Base-by-base conservation (phyloP, 768 basidiomycete genomes). In the Mycena pura region DNA sequence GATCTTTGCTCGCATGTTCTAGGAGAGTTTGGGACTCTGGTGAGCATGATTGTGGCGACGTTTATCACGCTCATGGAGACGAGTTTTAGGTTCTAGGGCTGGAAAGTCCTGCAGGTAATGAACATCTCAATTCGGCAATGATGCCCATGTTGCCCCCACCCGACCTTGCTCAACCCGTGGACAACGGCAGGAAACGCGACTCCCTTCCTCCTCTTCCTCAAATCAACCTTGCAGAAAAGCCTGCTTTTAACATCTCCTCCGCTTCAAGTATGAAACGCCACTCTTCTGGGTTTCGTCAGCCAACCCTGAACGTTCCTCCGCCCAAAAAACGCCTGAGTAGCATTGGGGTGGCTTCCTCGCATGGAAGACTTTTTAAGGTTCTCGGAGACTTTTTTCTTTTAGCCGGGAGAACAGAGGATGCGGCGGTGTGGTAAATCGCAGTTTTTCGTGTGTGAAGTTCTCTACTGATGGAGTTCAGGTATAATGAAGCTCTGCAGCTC, bases 1-100 rank as follows among this genome's bases (percentile, higher is more conserved):
- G 94, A 95, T 70, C 75, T 97, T 19, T 95, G 93, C 66, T 94
- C 95, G 31, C 87, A 90, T 62, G 85, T 98, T 47, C 79, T 99
- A 22, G 86, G 86, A 21, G 93, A 94, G 72, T 90, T 99, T 66
- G 91, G 93, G 34, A 84, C 86, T 34, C 73, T 97, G 78, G 96
- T 97, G 67, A 62, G 91, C 47, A 10, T 55, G 11, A 17, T 15
- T 43, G 32, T n/a, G n/a, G n/a, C n/a, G n/a, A n/a, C n/a, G n/a
- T 24, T 32, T 25, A 17, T 46, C 43, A 24, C 52, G 57, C 46
- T 61, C 57, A 57, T 38, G 56, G 51, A 36, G 45, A 8, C n/a
- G 3, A 56, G 68, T 45, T 15, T 6, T 31, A 96, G 95, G 84
- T 89, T 31, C 85, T 89, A 73, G 83, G 84, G 1, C 74, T 97